These are phyloP conservation scores for Cladosporium sp. DNA, from an alignment of 2,329 filamentous ascomycete genomes.

Conservation along the genomic window DNA sequence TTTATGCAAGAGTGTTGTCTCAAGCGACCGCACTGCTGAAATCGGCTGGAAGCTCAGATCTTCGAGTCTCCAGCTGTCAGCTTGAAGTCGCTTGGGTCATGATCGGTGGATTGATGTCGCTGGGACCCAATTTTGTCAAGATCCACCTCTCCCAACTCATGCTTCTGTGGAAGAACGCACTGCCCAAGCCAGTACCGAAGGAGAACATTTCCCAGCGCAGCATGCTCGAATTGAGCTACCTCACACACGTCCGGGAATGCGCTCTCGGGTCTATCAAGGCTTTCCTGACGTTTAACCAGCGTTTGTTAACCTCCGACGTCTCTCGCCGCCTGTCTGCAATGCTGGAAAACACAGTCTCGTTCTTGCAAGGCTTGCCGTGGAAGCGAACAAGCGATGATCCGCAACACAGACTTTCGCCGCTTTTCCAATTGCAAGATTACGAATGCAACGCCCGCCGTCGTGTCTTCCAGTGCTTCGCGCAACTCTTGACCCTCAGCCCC, in stretches of 20 bases:
- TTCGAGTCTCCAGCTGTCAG: constrained; percentile 86
- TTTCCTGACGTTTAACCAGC: constrained; percentile 89
- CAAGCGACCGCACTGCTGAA: constrained; percentile 91
- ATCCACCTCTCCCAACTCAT: constrained; percentile 93
- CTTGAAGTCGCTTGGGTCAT: constrained; percentile 98
- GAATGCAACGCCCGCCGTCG: constrained; percentile 89
- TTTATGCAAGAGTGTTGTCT: constrained; percentile 84
- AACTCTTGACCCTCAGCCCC: constrained; percentile 82
- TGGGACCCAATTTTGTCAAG: constrained; percentile 97
- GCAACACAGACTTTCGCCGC: constrained; percentile 73
- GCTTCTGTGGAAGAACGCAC: constrained; percentile 92
- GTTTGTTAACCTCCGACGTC: constrained; percentile 86
- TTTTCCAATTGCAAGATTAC: constrained; percentile 82
- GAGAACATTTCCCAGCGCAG: constrained; percentile 83
- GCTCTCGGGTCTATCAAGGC: constrained; percentile 85
- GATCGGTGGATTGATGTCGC: constrained; percentile 91
- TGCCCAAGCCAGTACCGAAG: constrained; percentile 89
- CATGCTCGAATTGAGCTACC: constrained; percentile 81
- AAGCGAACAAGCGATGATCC: constrained; percentile 86
- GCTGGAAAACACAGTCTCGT: constrained; percentile 90
- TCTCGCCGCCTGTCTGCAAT: constrained; percentile 88
- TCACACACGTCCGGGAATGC: constrained; percentile 92
- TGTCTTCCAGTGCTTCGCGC: constrained; percentile 91
- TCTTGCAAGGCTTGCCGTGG: constrained; percentile 75
- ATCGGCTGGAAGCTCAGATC: constrained; percentile 82